Evolutionary conservation across 2,329 filamentous ascomycete genomes (phyloP).

Genomic region (Cytospora piceicola): DNA sequence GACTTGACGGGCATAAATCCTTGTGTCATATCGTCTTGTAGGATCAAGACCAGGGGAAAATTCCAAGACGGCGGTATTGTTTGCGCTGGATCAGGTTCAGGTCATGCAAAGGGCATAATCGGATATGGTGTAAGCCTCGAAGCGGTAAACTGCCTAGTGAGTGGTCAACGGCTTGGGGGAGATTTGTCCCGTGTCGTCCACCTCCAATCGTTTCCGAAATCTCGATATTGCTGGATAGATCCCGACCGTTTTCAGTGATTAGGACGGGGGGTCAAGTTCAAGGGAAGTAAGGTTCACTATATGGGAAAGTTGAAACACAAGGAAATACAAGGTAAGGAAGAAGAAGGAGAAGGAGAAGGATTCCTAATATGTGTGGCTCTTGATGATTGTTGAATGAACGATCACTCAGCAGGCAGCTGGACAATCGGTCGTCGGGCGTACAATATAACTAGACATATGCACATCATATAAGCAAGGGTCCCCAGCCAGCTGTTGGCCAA

Average conservation of each 20-base stretch:
- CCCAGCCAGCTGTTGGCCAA: constrained; percentile 6
- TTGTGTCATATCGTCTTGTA: neutral
- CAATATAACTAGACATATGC: neutral
- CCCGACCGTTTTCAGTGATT: neutral
- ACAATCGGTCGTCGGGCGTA: neutral
- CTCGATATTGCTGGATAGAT: neutral
- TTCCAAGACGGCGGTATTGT: neutral
- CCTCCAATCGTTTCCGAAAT: neutral
- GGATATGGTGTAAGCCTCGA: neutral
- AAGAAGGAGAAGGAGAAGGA: neutral
- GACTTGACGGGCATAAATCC: neutral
- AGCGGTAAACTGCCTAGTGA: neutral
- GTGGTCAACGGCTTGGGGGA: neutral
- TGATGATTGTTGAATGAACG: neutral
- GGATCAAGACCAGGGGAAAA: neutral
- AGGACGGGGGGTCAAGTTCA: neutral
- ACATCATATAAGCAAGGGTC: constrained; percentile 1
- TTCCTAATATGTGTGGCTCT: neutral
- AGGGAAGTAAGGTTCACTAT: neutral
- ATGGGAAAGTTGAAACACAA: neutral
- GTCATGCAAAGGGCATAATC: neutral
- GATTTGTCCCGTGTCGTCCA: neutral
- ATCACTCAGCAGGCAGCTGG: neutral
- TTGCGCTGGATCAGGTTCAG: neutral
- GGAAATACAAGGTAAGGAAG: neutral